Evolutionary conservation across 345 rosid genomes (phyloP), one percentile per base, ranked within the genome.

Genomic region (Physaria fendleri): DNA sequence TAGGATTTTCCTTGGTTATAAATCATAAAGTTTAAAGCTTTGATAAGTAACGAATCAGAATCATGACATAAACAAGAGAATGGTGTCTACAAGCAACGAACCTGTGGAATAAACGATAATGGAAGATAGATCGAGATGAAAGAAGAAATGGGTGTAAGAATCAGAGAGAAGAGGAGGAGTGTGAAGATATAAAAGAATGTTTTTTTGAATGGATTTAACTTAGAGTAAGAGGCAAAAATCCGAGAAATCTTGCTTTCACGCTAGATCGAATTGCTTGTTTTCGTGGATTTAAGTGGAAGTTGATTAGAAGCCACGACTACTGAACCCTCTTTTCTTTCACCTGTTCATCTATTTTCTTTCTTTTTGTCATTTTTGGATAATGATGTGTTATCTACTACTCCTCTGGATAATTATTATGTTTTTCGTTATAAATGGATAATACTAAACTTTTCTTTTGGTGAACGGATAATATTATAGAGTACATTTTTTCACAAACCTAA

Each of bases 301-400:
- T 47, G 64, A 48, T 70, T 56, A 41, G 69, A 69, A 62, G 74
- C 74, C 59, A 69, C 34, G 52, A 62, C 74, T 61, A 68, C 73
- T 52, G 2, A 32, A 22, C 40, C 30, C n/a, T 3, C 5, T 10
- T 9, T 9, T 5, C 11, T 9, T 5, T n/a, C 30, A 42, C 20
- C 62, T 61, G 11, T 37, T 60, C 46, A 25, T 23, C 35, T 4
- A 24, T 8, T 34, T 6, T n/a, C n/a, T n/a, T n/a, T n/a, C 24
- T 33, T n/a, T 3, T 29, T 0, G 13, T 46, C 1, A n/a, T 8
- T 43, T 37, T 16, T 20, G 29, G 74, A 61, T 46, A 61, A 61
- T 4, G 22, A 34, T 38, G 23, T 42, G n/a, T 14, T 44, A 6
- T 45, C 23, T 16, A 15, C n/a, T n/a, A n/a, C n/a, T n/a, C n/a